phyloP scores from a whole-genome alignment of 345 rosid genomes.

The Brassica carinata region DNA sequence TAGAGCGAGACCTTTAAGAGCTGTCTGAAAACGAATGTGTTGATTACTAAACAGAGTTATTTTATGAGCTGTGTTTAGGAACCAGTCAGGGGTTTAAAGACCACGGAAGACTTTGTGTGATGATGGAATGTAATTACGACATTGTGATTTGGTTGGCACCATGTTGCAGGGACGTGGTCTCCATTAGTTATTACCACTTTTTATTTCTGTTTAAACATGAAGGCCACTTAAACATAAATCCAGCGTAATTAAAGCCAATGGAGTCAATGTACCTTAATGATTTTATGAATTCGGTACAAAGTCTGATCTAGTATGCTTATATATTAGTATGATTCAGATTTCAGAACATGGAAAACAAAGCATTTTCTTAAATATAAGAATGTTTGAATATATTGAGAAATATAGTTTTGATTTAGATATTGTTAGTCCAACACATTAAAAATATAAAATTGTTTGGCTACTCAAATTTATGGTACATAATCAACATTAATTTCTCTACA shows the following conservation, averaged over 20 bases:
- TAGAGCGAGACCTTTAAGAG: slow-evolving; percentile 24
- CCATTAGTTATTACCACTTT: slow-evolving; percentile 23
- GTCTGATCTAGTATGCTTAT: not conserved
- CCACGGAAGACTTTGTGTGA: slow-evolving; percentile 30
- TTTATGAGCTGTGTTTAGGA: slow-evolving; percentile 37
- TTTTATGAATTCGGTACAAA: not conserved
- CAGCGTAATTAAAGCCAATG: slow-evolving; percentile 4
- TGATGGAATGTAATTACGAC: slow-evolving; percentile 17
- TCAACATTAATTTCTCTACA: too few species aligned
- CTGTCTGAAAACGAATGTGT: slow-evolving; percentile 20
- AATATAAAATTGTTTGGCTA: not conserved
- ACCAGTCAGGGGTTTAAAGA: slow-evolving; percentile 26
- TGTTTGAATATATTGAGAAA: not conserved
- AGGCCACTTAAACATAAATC: slow-evolving; percentile 17
- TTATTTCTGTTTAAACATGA: slow-evolving; percentile 31
- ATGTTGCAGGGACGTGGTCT: slow-evolving; percentile 33
- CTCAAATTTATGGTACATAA: not conserved
- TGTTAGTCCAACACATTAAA: not conserved
- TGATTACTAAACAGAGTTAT: slow-evolving; percentile 10
- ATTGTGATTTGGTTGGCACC: slow-evolving; percentile 18
- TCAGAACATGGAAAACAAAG: not conserved
- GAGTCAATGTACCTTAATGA: not conserved
- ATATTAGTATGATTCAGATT: not conserved
- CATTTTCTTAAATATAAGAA: not conserved
- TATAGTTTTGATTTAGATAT: not conserved